phyloP scores from a whole-genome alignment of 306 rosid genomes.

The Casuarina glauca region DNA sequence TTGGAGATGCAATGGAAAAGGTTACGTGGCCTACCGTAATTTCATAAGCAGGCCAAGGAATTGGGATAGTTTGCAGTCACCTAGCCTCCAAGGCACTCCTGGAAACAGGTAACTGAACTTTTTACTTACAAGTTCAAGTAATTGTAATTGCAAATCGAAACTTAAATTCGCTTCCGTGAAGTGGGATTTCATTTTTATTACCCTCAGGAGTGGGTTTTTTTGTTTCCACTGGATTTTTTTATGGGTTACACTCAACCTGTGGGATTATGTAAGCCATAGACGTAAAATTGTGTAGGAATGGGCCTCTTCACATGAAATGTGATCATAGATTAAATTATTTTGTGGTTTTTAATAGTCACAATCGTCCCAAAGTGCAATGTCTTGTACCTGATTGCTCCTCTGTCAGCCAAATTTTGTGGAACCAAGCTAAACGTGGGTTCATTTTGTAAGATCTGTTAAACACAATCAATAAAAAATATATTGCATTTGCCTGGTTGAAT shows the following conservation, averaged over 20 bases:
- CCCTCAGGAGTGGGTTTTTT: background rate
- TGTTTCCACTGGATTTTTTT: background rate
- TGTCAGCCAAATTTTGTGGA: background rate
- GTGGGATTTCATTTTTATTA: background rate
- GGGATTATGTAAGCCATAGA: background rate
- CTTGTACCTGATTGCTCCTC: background rate
- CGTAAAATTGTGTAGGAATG: too few species aligned
- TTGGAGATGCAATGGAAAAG: slow-evolving; percentile 93
- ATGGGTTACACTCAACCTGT: background rate
- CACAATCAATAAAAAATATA: background rate
- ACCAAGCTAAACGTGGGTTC: background rate
- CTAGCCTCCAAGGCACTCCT: slow-evolving; percentile 83
- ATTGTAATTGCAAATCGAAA: background rate
- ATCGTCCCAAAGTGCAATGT: background rate
- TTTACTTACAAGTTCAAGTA: slow-evolving; percentile 17
- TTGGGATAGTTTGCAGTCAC: slow-evolving; percentile 61
- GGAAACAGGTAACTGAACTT: slow-evolving; percentile 83
- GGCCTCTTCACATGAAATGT: too few species aligned
- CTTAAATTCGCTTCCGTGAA: background rate
- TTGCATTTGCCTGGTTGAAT: background rate
- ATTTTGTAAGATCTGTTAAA: background rate
- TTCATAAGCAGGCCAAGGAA: slow-evolving; percentile 71
- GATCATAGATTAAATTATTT: too few species aligned
- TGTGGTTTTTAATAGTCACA: too few species aligned
- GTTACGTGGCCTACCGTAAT: slow-evolving; percentile 85